Evolutionary conservation across 83 land plant genomes (phyloP).

Genomic region (Picea abies): DNA sequence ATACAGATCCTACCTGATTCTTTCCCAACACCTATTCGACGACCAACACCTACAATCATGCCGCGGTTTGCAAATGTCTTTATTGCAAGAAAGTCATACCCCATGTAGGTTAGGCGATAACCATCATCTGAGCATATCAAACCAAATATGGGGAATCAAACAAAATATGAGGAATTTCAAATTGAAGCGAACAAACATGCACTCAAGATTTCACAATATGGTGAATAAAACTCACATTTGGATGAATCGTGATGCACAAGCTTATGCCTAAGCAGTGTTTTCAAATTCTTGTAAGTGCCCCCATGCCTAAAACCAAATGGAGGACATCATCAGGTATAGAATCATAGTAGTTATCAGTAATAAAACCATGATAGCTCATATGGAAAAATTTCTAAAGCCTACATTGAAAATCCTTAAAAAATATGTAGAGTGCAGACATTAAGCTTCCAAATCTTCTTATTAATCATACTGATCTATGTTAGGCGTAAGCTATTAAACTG

Average conservation of each 20-base stretch:
- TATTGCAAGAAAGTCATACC: slow-evolving; percentile 99
- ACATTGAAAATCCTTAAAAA: neutral
- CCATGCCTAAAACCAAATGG: slow-evolving; percentile 65
- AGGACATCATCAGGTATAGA: slow-evolving; percentile 8
- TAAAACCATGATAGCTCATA: slow-evolving; percentile 7
- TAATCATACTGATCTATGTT: neutral
- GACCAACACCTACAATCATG: slow-evolving; percentile 86
- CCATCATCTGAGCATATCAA: slow-evolving; percentile 79
- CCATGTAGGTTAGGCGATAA: slow-evolving; percentile 87
- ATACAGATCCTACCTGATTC: slow-evolving; percentile 73
- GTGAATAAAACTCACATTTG: slow-evolving; percentile 53
- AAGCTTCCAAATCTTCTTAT: neutral
- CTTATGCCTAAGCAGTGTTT: slow-evolving; percentile 80
- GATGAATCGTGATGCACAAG: slow-evolving; percentile 94
- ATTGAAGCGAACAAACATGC: neutral
- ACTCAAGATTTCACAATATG: neutral
- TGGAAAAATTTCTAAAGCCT: neutral
- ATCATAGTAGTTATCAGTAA: neutral
- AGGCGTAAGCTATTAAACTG: neutral
- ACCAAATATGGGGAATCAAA: neutral
- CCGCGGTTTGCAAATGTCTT: slow-evolving; percentile 97
- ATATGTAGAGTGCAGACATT: neutral
- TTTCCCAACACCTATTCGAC: slow-evolving; percentile 97
- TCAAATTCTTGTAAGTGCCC: slow-evolving; percentile 92
- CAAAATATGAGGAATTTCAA: neutral